Conservation (phyloP, 768 basidiomycete genomes). For the Dioszegia crocea region DNA sequence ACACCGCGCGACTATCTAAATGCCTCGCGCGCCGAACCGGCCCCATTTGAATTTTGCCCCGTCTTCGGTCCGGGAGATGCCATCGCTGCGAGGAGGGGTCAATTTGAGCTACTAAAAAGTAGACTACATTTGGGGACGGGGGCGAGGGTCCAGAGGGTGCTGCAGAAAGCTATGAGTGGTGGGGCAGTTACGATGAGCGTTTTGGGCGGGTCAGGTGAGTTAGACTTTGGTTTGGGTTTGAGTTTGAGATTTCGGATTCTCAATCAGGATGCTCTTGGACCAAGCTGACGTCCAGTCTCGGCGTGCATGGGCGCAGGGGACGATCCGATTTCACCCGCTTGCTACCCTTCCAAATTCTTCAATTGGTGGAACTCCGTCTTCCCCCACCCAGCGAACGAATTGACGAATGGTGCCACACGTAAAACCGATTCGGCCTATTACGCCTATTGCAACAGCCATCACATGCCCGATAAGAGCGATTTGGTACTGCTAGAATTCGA, state of each 20-base stretch:
- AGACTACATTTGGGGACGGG: slow-evolving; percentile 75
- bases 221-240: neutral
- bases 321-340: slow-evolving; percentile 73
- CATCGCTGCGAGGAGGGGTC: slow-evolving; percentile 73
- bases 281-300: slow-evolving; percentile 59
- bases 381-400: slow-evolving; percentile 93
- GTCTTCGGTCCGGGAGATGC: slow-evolving; percentile 76
- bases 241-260: neutral
- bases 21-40: slow-evolving; percentile 53
- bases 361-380: slow-evolving; percentile 98
- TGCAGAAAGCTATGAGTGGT: slow-evolving; percentile 77
- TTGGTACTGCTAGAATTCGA: slow-evolving; percentile 94
- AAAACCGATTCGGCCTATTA: slow-evolving; percentile 91
- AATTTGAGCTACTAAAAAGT: slow-evolving; percentile 67
- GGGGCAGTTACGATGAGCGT: slow-evolving; percentile 85
- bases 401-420: slow-evolving; percentile 94
- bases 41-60: slow-evolving; percentile 88
- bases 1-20: slow-evolving; percentile 79
- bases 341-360: slow-evolving; percentile 95
- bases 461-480: slow-evolving; percentile 89
- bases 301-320: slow-evolving; percentile 91
- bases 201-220: slow-evolving; percentile 78
- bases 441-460: slow-evolving; percentile 86
- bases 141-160: slow-evolving; percentile 71
- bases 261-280: too few species aligned